A percentile compares a stretch with the other conserved stretches of the same genome.
phyloP scores from a whole-genome alignment of 768 basidiomycete species.

The Cystobasidium onofrii region DNA sequence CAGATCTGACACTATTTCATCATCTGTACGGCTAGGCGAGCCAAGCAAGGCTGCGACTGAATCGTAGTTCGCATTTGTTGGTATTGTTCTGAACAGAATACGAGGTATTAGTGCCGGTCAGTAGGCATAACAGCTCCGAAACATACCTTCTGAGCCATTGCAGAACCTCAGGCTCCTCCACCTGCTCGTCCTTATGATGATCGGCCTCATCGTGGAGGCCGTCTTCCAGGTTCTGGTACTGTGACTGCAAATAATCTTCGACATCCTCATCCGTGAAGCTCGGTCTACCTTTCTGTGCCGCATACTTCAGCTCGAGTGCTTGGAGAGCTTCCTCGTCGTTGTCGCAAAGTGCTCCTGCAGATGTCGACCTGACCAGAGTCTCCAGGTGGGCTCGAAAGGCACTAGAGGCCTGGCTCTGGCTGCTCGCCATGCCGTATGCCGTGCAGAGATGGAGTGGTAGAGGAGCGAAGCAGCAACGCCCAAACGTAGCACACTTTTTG shows the following conservation, averaged over 20 bases:
- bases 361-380: background rate
- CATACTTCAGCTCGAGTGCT: background rate
- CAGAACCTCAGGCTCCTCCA: background rate
- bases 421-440: background rate
- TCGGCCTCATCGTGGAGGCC: background rate
- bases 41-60: background rate
- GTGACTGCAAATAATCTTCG: background rate
- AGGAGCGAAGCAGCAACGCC: no score
- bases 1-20: conserved; percentile 68
- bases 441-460: background rate
- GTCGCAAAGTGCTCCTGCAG: conserved; percentile 1
- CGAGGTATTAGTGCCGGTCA: background rate
- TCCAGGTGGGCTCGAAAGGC: background rate
- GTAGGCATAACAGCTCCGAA: background rate
- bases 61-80: background rate
- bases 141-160: background rate
- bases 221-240: background rate
- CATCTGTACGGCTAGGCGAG: conserved; percentile 47
- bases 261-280: background rate
- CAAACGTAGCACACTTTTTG: no score
- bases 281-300: background rate
- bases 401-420: background rate
- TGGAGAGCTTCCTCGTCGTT: background rate
- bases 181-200: background rate
- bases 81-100: background rate